A percentile compares a stretch with the other conserved stretches of the same genome.
Conservation (phyloP, 257 asterid species). For the Solanum ossicruentum region DNA sequence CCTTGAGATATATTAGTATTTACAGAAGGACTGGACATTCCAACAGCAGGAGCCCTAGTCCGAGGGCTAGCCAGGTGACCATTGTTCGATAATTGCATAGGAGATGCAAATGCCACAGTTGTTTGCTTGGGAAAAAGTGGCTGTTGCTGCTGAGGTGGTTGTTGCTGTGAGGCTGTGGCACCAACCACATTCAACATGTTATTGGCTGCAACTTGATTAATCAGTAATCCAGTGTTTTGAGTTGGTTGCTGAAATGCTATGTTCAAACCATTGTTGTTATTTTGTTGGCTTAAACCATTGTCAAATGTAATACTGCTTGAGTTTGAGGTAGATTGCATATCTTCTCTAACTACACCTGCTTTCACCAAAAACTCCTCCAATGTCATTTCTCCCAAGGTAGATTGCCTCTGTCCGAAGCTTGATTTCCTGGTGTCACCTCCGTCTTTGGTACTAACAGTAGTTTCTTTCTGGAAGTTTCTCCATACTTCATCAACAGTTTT, state of each 20-base stretch:
- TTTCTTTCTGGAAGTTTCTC: conserved; percentile 59
- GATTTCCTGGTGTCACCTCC: conserved; percentile 21
- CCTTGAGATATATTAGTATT: conserved; percentile 24
- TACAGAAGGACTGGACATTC: conserved; percentile 21
- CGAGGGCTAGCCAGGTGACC: conserved; percentile 32
- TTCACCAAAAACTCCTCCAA: conserved; percentile 63
- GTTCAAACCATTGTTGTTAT: conserved; percentile 17
- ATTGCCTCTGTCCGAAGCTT: conserved; percentile 38
- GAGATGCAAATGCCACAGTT: conserved; percentile 44
- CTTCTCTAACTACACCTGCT: conserved; percentile 88
- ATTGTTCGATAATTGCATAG: conserved; percentile 34
- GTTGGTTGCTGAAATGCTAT: conserved; percentile 46
- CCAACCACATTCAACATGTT: conserved; percentile 28
- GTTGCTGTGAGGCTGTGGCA: conserved; percentile 20
- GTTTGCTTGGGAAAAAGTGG: conserved; percentile 73
- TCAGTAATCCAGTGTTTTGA: conserved; percentile 22
- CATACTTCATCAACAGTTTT: conserved; percentile 84
- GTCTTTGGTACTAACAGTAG: conserved; percentile 21
- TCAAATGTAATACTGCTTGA: conserved; percentile 19
- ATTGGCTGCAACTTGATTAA: conserved; percentile 26
- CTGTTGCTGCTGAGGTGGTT: conserved; percentile 17
- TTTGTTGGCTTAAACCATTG: conserved; percentile 20
- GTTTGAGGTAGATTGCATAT: conserved; percentile 27
- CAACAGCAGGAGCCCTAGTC: conserved; percentile 25
- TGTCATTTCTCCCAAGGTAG: conserved; percentile 76